Conservation (phyloP, 2,329 filamentous ascomycete species). For the Fusarium sp. region DNA sequence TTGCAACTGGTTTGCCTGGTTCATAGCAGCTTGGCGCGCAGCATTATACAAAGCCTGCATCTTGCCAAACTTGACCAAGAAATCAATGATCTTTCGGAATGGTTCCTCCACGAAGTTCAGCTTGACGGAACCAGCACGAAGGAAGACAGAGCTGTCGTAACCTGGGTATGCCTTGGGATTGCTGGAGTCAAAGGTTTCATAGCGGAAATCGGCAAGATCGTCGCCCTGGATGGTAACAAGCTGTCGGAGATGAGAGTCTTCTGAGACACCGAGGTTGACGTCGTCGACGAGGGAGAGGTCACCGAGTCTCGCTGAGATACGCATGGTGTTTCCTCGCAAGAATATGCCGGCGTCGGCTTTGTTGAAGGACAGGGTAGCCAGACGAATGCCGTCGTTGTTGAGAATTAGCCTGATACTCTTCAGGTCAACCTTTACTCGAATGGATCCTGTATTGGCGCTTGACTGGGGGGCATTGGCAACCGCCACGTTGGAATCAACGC, state of each 20-base stretch:
- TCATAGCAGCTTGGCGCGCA: constrained; percentile 91
- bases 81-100: constrained; percentile 97
- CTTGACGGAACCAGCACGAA: constrained; percentile 94
- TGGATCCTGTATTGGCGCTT: constrained; percentile 70
- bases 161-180: constrained; percentile 82
- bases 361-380: constrained; percentile 92
- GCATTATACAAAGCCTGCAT: constrained; percentile 99
- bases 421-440: constrained; percentile 91
- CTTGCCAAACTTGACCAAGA: constrained; percentile 97
- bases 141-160: constrained; percentile 90
- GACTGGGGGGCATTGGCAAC: constrained; percentile 46
- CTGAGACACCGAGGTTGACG: constrained; percentile 87
- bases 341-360: constrained; percentile 93
- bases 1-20: constrained; percentile 92
- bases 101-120: constrained; percentile 97
- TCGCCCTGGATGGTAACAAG: constrained; percentile 95
- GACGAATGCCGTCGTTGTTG: constrained; percentile 95
- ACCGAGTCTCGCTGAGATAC: constrained; percentile 85
- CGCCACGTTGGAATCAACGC: constrained; percentile 52
- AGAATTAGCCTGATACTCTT: constrained; percentile 94
- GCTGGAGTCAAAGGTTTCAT: constrained; percentile 89
- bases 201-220: constrained; percentile 95
- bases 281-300: constrained; percentile 92
- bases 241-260: constrained; percentile 82
- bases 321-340: constrained; percentile 85